These are phyloP conservation scores for Arthroderma sp. DNA, from an alignment of 2,329 filamentous ascomycete genomes.

Conservation along the genomic window DNA sequence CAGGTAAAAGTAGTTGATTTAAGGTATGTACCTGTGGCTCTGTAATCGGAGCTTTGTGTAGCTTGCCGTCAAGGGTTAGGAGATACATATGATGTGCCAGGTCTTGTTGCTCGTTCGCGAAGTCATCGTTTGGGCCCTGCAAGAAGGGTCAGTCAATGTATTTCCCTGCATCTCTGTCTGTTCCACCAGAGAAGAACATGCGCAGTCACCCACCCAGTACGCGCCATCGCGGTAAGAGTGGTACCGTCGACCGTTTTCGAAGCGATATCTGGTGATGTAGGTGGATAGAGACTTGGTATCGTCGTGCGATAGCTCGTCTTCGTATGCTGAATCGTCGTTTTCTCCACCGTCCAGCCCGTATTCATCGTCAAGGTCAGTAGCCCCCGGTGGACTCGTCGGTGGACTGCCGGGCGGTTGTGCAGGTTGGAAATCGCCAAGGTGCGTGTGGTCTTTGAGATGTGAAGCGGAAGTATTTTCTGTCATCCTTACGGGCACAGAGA, in stretches of 20 bases:
- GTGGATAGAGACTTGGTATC: conserved; percentile 5
- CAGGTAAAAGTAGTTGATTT: background rate
- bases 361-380: too few species aligned
- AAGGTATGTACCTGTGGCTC: conserved; percentile 2
- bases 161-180: background rate
- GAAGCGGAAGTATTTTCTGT: too few species aligned
- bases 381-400: too few species aligned
- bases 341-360: too few species aligned
- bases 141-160: background rate
- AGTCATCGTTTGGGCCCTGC: conserved; percentile 17
- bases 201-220: conserved; percentile 2
- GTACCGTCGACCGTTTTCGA: conserved; percentile 6
- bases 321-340: background rate
- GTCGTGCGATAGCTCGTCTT: background rate
- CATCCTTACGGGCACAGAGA: too few species aligned
- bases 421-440: too few species aligned
- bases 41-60: conserved; percentile 17
- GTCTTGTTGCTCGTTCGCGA: conserved; percentile 13
- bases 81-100: conserved; percentile 18
- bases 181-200: background rate
- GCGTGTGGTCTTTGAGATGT: too few species aligned
- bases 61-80: conserved; percentile 15
- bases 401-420: too few species aligned
- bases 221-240: conserved; percentile 4
- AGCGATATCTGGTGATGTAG: conserved; percentile 5